phyloP scores from a whole-genome alignment of 1,284 basidiomycete species.

The Cutaneotrichosporon dermatis region DNA sequence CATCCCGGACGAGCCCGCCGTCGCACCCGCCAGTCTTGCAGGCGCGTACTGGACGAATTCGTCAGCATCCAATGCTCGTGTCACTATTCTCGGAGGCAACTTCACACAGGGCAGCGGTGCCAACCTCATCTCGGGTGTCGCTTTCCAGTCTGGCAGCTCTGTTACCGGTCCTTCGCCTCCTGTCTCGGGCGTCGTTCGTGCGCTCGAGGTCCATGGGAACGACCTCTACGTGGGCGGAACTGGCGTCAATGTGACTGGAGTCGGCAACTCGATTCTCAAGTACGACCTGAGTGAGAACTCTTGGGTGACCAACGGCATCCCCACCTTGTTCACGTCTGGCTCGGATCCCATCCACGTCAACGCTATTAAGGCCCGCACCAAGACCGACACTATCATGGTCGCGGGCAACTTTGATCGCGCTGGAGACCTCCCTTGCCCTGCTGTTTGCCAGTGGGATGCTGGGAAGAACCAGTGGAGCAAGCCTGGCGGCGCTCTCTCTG shows the following conservation, averaged over 20 bases:
- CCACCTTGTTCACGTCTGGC: slow-evolving; percentile 49
- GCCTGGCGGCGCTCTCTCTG: slow-evolving; percentile 69
- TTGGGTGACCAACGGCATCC: slow-evolving; percentile 56
- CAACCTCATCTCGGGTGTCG: slow-evolving; percentile 56
- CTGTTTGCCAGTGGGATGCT: slow-evolving; percentile 74
- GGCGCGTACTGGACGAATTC: slow-evolving; percentile 87
- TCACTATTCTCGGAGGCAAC: slow-evolving; percentile 83
- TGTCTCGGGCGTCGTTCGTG: slow-evolving; percentile 64
- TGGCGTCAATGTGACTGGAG: slow-evolving; percentile 46
- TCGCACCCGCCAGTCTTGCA: slow-evolving; percentile 74
- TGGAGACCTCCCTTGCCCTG: slow-evolving; percentile 69
- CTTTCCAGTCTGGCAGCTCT: slow-evolving; percentile 63
- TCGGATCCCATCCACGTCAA: slow-evolving; percentile 62
- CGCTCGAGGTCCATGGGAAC: slow-evolving; percentile 62
- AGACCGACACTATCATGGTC: slow-evolving; percentile 66
- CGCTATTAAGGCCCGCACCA: slow-evolving; percentile 64
- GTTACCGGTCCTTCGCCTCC: slow-evolving; percentile 56
- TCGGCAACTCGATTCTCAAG: slow-evolving; percentile 60
- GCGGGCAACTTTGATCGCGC: slow-evolving; percentile 80
- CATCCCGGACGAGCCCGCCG: slow-evolving; percentile 53
- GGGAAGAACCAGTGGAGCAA: slow-evolving; percentile 68
- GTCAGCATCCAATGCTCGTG: slow-evolving; percentile 54
- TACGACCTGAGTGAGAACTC: slow-evolving; percentile 64
- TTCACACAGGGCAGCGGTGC: slow-evolving; percentile 56
- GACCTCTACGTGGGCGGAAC: slow-evolving; percentile 71